Base-by-base conservation (phyloP, 1,284 basidiomycete genomes). In the Uromyces viciae-fabae region DNA sequence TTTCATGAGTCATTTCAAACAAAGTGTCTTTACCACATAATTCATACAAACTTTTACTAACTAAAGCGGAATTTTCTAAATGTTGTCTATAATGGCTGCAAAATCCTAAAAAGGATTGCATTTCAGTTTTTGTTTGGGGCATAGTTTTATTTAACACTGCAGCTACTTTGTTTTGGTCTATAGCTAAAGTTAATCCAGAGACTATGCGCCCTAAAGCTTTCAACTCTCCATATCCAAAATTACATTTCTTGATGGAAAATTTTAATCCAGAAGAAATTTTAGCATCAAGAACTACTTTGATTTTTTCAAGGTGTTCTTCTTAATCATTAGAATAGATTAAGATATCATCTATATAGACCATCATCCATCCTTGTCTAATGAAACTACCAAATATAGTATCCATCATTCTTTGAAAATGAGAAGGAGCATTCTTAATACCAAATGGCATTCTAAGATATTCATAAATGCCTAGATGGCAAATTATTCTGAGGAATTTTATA, bases 51-150 rank as follows among this genome's bases (percentile, higher is more conserved):
- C 52, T 54, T 54, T 54, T 54, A 5, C 22, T n/a, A 4, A 54
- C 28, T n/a, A n/a, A n/a, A 3, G 52, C 52, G 33, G 28, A 46
- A 33, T 33, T 8, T 7, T 8, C 17, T 3, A 56, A 38, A 22
- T 40, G 38, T 7, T 31, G n/a, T 19, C 52, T 54, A 19, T 54
- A 54, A 54, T 54, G 28, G 28, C 52, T 54, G 17, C 4, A 54
- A 17, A 54, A 54, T 5, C 52, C 52, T 5, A 54, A 25, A 54
- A 54, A 54, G 4, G 52, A 54, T 19, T 54, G 52, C 52, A 54
- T 54, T 22, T 46, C 42, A 8, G 36, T 40, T 3, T 40, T 69
- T 5, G 78, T 83, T 0, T 71, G 82, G 0, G 88, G 88, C 0
- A 40, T 40, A 1, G 52, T 4, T 54, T 54, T 54, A 4, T n/a